Evolutionary conservation across 2,329 filamentous ascomycete species (phyloP), one percentile per base, ranked within the genome.

Genomic region (Colletotrichum sp.): DNA sequence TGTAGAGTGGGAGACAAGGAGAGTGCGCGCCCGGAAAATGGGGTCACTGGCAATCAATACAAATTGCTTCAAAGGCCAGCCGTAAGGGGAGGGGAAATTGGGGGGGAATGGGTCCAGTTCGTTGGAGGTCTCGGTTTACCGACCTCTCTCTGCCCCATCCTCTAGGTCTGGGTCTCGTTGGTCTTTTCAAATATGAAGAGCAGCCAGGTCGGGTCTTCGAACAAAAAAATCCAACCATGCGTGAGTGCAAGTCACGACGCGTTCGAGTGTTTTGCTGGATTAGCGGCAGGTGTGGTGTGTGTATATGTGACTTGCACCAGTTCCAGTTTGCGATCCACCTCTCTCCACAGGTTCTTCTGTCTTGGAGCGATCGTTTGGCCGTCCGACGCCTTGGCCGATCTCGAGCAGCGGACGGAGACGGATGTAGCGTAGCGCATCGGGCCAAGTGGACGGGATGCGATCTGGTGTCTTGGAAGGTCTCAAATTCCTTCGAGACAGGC

Each of bases 381-480:
- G 24, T 16, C 64, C 49, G 68, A 28, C 62, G 72, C 62, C 72
- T 75, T 75, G 72, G 72, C 72, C 72, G 72, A 72, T 24, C 49
- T 62, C 24, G 16, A 57, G 13, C 24, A 28, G 59, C 34, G 30
- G 67, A 44, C 60, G 44, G 44, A 21, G 60, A 71, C 49, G 44
- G 21, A 65, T 65, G 18, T n/a, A 70, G 66, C 64, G 60, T 60
- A 44, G 67, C 36, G 68, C 39, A 59, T 32, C 63, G 10, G 26
- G 13, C 32, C 21, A 28, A 60, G 57, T 28, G 26, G 26, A 60
- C 26, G 28, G 62, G n/a, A 30, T 34, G 32, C 69, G 57, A 64
- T 64, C 24, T 59, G 44, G 32, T 59, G 59, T 74, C 66, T 30
- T 18, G 21, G 32, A 68, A 15, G 36, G 71, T 73, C 71, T 69